Evolutionary conservation across 1,139 yeast species (phyloP), one percentile per base, ranked within the genome.

Genomic region (Saccharomyces hybrid): DNA sequence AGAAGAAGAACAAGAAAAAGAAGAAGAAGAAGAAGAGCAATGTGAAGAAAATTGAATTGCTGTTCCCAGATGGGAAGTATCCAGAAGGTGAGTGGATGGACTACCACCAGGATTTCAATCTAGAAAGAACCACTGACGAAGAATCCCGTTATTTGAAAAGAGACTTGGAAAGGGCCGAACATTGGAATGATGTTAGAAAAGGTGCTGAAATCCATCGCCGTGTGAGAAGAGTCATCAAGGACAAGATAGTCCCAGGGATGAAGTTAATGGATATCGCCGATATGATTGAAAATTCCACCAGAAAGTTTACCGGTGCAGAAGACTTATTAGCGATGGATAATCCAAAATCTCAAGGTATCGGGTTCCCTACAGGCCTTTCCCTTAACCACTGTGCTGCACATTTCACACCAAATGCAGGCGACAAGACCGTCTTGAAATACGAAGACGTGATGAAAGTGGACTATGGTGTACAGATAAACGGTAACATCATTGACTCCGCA

Each of bases 371-470:
- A 9, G 99, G 99, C 55, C 79, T 95, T 52, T 88, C 97, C 0
- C 74, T 91, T 60, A 95, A 93, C 73, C 88, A 91, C 68, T 86
- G 90, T 64, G 99, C 99, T 31, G 99, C 99, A 0, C 99, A 95
- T 71, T 93, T 90, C 72, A 91, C 98, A 0, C 99, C 99, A 19
- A 93, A 93, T 72, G 85, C 95, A 16, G 97, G 97, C 19, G 99
- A 95, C 71, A 88, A 83, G 64, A 79, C 87, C 8, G 86, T 86
- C 1, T 76, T 93, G 62, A 77, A 79, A 56, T 82, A 88, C 64
- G 95, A 88, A 59, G 99, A 93, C 72, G 97, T 93, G 51, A 83
- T 93, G 90, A 95, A 95, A 75, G 95, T 93, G 41, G 99, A 93
- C 71, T 83, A 91, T 66, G 99, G 99, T 59, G 97, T 93, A 21